phyloP scores from a whole-genome alignment of 2,329 filamentous ascomycete genomes.

The Paracoccidioides lutzii region DNA sequence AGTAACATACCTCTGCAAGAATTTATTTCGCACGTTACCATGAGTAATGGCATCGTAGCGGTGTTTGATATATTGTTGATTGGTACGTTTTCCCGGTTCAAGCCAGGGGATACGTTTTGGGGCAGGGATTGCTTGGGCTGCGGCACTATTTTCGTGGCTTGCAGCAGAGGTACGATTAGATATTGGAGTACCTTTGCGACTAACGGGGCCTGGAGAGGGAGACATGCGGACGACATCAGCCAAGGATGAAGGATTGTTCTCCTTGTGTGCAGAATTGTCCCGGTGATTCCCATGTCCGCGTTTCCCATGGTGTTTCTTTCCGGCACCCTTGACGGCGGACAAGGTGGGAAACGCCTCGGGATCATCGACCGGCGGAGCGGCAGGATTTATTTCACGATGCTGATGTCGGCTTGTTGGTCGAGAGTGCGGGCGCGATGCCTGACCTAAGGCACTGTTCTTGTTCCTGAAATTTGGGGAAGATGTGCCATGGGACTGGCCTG shows the following conservation, averaged over 20 bases:
- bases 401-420: constrained; percentile 75
- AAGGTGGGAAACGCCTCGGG: constrained; percentile 90
- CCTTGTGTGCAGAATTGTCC: constrained; percentile 45
- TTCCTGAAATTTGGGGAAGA: constrained; percentile 29
- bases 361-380: constrained; percentile 73
- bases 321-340: constrained; percentile 60
- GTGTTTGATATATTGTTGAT: constrained; percentile 89
- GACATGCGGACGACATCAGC: constrained; percentile 95
- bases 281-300: constrained; percentile 65
- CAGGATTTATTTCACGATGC: constrained; percentile 47
- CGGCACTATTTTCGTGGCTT: constrained; percentile 62
- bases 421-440: constrained; percentile 56
- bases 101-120: constrained; percentile 94
- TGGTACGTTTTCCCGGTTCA: constrained; percentile 80
- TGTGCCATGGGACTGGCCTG: constrained; percentile 20
- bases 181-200: constrained; percentile 42
- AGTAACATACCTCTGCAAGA: constrained; percentile 64
- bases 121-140: constrained; percentile 69
- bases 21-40: constrained; percentile 90
- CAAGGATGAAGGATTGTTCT: constrained; percentile 61
- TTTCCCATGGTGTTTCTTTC: constrained; percentile 89
- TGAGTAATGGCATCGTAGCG: constrained; percentile 95
- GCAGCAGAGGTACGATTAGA: constrained; percentile 49
- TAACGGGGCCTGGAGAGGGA: constrained; percentile 59
- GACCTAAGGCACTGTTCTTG: constrained; percentile 40